These are phyloP conservation scores for Halteria grandinella DNA, from an alignment of 73 alveolate species.

Conservation along the genomic window DNA sequence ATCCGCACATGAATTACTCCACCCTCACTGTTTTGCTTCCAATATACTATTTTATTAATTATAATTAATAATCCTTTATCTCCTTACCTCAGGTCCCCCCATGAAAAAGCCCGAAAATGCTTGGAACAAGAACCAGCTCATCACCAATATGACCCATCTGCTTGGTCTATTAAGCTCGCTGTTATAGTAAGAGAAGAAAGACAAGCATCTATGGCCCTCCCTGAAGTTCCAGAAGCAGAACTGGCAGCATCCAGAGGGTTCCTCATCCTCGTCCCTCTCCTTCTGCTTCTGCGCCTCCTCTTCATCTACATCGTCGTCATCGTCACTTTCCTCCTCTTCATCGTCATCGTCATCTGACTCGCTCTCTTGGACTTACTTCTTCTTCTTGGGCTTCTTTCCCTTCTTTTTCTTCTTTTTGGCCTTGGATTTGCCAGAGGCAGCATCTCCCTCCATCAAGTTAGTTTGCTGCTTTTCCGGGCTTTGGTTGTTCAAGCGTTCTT, in stretches of 20 bases:
- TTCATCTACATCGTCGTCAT: not conserved
- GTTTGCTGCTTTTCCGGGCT: no score
- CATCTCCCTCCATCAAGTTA: not conserved
- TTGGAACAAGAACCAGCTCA: constrained; percentile 11
- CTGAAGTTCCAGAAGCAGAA: constrained; percentile 41
- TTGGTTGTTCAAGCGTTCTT: no score
- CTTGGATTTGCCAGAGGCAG: constrained; percentile 1
- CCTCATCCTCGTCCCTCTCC: constrained; percentile 19
- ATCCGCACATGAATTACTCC: constrained; percentile 26
- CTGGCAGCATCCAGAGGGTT: constrained; percentile 42
- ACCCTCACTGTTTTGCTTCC: constrained; percentile 10
- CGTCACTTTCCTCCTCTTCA: not conserved
- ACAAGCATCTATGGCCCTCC: constrained; percentile 27
- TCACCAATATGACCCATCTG: not conserved
- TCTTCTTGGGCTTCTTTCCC: not conserved
- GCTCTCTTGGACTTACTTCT: not conserved
- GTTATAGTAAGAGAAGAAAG: constrained; percentile 9
- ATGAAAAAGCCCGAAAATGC: constrained; percentile 18
- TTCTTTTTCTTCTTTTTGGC: not conserved
- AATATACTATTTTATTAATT: no score
- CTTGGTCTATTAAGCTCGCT: not conserved
- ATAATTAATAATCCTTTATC: no score
- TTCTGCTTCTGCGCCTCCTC: not conserved
- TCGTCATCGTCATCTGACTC: constrained; percentile 11
- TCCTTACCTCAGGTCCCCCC: no score